Percentiles rank a stretch among this genome's conserved stretches.
phyloP scores from a whole-genome alignment of 371 early-diverging fungal species.

The Syncephalastrum contaminatum region DNA sequence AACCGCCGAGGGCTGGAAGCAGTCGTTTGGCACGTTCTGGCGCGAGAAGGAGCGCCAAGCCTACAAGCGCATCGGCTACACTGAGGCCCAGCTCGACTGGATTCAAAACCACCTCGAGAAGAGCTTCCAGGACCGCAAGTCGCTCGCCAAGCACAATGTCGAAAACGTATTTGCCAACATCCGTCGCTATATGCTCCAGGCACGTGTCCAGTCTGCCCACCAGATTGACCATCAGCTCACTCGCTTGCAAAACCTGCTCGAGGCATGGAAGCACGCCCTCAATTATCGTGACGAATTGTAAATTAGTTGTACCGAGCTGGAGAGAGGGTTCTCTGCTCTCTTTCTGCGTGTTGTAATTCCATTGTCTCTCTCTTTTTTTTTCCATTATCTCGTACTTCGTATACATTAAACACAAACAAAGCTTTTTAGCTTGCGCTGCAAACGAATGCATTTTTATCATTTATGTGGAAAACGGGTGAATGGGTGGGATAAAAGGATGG shows the following conservation, averaged over 20 bases:
- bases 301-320: too few relatives aligned
- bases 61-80: constrained; percentile 38
- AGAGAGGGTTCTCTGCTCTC: too few relatives aligned
- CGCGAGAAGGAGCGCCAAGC: constrained; percentile 33
- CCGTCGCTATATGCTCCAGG: constrained; percentile 29
- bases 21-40: constrained; percentile 38
- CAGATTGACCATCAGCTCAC: constrained; percentile 40
- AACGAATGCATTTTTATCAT: too few relatives aligned
- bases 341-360: too few relatives aligned
- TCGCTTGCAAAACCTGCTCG: constrained; percentile 30
- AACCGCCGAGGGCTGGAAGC: constrained; percentile 15
- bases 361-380: too few relatives aligned
- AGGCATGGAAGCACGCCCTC: constrained; percentile 29
- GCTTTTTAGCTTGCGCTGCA: too few relatives aligned
- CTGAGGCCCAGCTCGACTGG: constrained; percentile 45
- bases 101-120: constrained; percentile 32
- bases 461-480: too few relatives aligned
- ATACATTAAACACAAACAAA: too few relatives aligned
- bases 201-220: constrained; percentile 35
- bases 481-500: too few relatives aligned
- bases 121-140: constrained; percentile 26
- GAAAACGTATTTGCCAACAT: constrained; percentile 26
- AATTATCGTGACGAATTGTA: too few relatives aligned
- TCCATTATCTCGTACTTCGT: too few relatives aligned
- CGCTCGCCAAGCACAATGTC: constrained; percentile 28